Base-by-base conservation (phyloP, 2,329 filamentous ascomycete genomes). In the Penicillium paneum region DNA sequence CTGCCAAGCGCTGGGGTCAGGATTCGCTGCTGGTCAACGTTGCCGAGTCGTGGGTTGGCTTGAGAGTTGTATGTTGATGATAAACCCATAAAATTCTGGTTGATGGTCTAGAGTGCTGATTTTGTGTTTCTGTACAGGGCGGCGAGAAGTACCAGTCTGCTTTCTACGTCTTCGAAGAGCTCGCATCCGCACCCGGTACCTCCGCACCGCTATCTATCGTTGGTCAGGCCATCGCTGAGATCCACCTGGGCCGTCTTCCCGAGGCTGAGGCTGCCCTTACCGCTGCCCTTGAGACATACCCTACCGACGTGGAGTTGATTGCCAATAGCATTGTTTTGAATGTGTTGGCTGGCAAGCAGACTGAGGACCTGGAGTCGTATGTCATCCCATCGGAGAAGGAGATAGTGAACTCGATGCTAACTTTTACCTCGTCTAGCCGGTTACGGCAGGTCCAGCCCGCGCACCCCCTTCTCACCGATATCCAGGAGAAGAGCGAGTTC, bases 131-230 rank as follows among this genome's bases (percentile, higher is more conserved):
- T 47, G 24, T 19, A 32, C 57, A 96, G 88, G 93, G 93, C 68
- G 92, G 92, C 63, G 91, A 96, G 65, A 94, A 91, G 73, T 97
- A 97, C 76, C 94, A 97, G 70, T 90, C 94, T 69, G 88, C 93
- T 17, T 97, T 96, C 76, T 97, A 99, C 79, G 93, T 97, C 57
- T 97, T 91, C 68, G 93, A 97, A 76, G 94, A 99, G 75, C 84
- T 97, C 45, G 93, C 94, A 5, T 90, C 96, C 70, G 87, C 90
- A 28, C 88, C 91, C 2, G 86, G 89, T 31, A 91, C 90, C 17
- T 86, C 90, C 45, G 90, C 90, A 15, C 81, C 87, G 49, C 81
- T 86, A 63, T 88, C 85, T 17, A 83, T 97, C 52, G 85, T 96
- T 57, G 87, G 90, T 19, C 94, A 97, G 77, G 93, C 92, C 26